These are phyloP conservation scores for Phytophthora citrophthora DNA, from an alignment of 352 stramenopile genomes.

Conservation along the genomic window DNA sequence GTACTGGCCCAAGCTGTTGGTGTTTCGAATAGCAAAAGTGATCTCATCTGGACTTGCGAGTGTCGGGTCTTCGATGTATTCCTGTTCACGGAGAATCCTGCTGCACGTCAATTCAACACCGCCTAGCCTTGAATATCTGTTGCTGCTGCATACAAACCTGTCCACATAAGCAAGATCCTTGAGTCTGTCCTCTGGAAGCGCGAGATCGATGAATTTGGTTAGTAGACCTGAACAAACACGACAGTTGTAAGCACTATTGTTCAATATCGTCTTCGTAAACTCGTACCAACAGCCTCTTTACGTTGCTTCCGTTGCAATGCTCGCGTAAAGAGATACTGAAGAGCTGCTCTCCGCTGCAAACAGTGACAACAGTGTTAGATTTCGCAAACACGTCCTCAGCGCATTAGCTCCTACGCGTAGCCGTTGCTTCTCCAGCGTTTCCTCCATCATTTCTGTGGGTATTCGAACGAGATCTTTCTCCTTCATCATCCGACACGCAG, in stretches of 20 bases:
- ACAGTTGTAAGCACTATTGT: not conserved
- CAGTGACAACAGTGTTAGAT: not conserved
- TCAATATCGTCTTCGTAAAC: too few species aligned
- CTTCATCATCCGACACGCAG: slow-evolving; percentile 42
- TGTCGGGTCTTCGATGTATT: slow-evolving; percentile 51
- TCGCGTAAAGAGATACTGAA: slow-evolving; percentile 55
- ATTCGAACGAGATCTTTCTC: slow-evolving; percentile 41
- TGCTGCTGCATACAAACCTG: slow-evolving; percentile 23
- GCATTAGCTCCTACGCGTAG: slow-evolving; percentile 35
- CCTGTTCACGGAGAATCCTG: slow-evolving; percentile 54
- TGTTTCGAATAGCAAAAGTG: slow-evolving; percentile 36
- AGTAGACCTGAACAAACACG: slow-evolving; percentile 33
- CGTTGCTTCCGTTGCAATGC: slow-evolving; percentile 44
- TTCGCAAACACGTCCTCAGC: not conserved
- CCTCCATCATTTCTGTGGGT: slow-evolving; percentile 31
- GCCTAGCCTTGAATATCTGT: not conserved
- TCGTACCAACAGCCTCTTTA: slow-evolving; percentile 42
- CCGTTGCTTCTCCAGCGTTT: slow-evolving; percentile 48
- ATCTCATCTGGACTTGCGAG: slow-evolving; percentile 42
- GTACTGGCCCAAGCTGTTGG: slow-evolving; percentile 50
- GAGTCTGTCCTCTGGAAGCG: slow-evolving; percentile 29
- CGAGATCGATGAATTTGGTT: slow-evolving; percentile 39
- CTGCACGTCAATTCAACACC: not conserved
- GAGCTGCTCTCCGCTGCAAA: slow-evolving; percentile 47
- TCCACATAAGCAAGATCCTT: slow-evolving; percentile 47